phyloP scores from a whole-genome alignment of 192 early-diverging fungal genomes.

The Backusella luteola region DNA sequence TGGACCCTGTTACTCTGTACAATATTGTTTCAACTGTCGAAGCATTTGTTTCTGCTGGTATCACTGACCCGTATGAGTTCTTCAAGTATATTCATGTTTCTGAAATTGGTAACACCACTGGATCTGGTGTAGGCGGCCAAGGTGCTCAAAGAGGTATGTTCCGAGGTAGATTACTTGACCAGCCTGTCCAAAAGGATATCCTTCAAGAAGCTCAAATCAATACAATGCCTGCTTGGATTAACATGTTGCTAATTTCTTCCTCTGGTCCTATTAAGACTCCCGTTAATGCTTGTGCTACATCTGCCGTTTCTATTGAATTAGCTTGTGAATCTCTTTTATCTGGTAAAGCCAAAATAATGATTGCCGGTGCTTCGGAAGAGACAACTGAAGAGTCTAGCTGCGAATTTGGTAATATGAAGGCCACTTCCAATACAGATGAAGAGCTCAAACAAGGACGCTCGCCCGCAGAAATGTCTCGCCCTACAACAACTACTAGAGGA shows the following conservation, averaged over 20 bases:
- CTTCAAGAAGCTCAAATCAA: constrained; percentile 95
- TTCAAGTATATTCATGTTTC: constrained; percentile 95
- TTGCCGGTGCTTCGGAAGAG: constrained; percentile 93
- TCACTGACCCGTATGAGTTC: constrained; percentile 96
- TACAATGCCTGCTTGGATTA: constrained; percentile 96
- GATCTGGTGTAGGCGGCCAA: constrained; percentile 90
- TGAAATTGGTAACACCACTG: constrained; percentile 89
- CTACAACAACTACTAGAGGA: constrained; percentile 79
- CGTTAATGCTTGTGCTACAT: constrained; percentile 91
- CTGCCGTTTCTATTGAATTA: constrained; percentile 88
- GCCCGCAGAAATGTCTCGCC: constrained; percentile 86
- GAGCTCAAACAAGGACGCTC: constrained; percentile 85
- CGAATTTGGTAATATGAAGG: constrained; percentile 97
- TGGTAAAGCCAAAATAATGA: constrained; percentile 90
- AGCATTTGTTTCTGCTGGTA: constrained; percentile 85
- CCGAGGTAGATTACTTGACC: constrained; percentile 73
- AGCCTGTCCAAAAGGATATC: constrained; percentile 89
- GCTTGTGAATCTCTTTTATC: constrained; percentile 85
- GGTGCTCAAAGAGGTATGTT: constrained; percentile 76
- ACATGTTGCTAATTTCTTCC: constrained; percentile 90
- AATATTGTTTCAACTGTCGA: constrained; percentile 90
- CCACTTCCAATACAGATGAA: constrained; percentile 80
- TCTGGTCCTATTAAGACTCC: constrained; percentile 93
- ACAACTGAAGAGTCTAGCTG: constrained; percentile 91
- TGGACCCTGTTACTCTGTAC: constrained; percentile 89